Base-by-base conservation (phyloP, 2,329 filamentous ascomycete genomes). In the Aspergillus melleus region DNA sequence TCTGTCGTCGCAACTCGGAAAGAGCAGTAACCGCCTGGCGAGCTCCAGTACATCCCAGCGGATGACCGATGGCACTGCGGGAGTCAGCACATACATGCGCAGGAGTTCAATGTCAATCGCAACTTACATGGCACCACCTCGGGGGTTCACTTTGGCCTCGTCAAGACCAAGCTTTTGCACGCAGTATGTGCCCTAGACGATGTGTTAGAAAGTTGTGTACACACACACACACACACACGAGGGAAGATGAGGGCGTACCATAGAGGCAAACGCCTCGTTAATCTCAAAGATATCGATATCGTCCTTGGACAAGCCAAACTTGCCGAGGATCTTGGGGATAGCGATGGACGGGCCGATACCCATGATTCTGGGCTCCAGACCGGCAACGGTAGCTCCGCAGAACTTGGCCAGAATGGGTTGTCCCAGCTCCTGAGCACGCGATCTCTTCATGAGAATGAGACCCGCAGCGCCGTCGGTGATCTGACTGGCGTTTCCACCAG, bases 381-480 rank as follows among this genome's bases (percentile, higher is more conserved):
- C 93, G 52, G 91, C 89, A 54, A 96, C 83, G 50, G 89, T 89
- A 20, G 91, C 91, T 54, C 89, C 85, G 22, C 96, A 91, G 76
- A 89, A 96, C 83, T 96, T 97, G 76, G 90, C 93, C 46, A 97
- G 76, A 74, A 97, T 91, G 30, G 83, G 83, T 80, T 96, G 93
- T 52, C 90, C 90, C 16, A 97, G 88, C 70, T 86, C 84, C 82
- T 95, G 86, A 30, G 93, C 93, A 10, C 88, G 93, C 62, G 88
- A 90, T 56, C 93, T 91, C 81, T 90, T 91, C 93, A 97, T 97
- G 73, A 97, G 83, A 44, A 97, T 85, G 22, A 97, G 90, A 29
- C 92, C 93, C 32, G 93, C 93, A 29, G 93, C 93, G 64, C 93
- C 93, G 77, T 97, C 91, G 12, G 90, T 93, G 73, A 97, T 92